phyloP scores from a whole-genome alignment of 352 stramenopile species.

The Globisporangium perplexum region DNA sequence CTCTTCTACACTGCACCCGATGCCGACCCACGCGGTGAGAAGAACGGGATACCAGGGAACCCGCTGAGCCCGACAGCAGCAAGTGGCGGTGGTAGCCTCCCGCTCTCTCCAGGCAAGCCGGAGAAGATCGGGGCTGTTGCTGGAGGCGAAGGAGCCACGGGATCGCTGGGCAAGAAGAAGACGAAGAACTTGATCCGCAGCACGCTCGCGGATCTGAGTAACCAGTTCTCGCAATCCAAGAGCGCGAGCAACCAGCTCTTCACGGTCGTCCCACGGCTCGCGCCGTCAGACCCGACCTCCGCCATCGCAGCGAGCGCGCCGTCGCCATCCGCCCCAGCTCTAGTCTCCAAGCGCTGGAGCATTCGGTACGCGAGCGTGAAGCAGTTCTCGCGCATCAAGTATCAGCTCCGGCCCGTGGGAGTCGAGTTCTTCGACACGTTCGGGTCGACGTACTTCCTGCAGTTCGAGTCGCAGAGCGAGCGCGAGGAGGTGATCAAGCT shows the following conservation, averaged over 20 bases:
- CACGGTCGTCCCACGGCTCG: conserved; percentile 31
- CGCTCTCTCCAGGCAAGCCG: conserved; percentile 15
- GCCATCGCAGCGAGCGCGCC: neutral
- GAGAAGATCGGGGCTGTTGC: conserved; percentile 6
- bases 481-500: conserved; percentile 66
- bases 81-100: neutral
- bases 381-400: conserved; percentile 77
- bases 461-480: conserved; percentile 45
- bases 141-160: neutral
- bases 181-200: conserved; percentile 44
- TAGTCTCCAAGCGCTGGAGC: conserved; percentile 35
- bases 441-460: conserved; percentile 65
- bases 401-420: conserved; percentile 64
- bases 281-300: neutral
- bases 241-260: conserved; percentile 27
- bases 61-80: conserved; percentile 6
- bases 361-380: conserved; percentile 63
- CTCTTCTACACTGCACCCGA: conserved; percentile 19
- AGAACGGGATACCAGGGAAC: neutral
- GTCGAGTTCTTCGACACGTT: conserved; percentile 75
- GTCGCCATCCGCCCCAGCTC: neutral
- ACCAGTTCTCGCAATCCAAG: conserved; percentile 39
- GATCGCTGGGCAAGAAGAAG: conserved; percentile 26
- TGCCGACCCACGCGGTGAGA: neutral
- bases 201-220: conserved; percentile 45